A percentile compares a stretch with the other conserved stretches of the same genome.
Conservation (phyloP, 2,329 filamentous ascomycete species). For the Periglandula ipomoeae region DNA sequence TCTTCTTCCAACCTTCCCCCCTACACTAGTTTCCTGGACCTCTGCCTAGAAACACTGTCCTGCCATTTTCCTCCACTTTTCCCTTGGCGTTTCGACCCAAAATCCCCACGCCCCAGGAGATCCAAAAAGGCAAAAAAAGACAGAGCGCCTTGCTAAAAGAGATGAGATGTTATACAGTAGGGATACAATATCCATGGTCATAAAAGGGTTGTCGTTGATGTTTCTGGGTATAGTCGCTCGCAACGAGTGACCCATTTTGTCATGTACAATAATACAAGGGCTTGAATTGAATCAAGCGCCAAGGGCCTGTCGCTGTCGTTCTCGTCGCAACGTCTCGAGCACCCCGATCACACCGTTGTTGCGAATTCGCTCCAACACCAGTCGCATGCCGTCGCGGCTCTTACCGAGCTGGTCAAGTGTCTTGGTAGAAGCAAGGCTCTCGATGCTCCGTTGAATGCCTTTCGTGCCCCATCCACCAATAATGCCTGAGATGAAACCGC, state of each 20-base stretch:
- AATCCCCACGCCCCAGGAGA: not conserved
- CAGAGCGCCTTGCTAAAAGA: slow-evolving; percentile 27
- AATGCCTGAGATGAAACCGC: slow-evolving; percentile 41
- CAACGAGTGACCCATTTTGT: not conserved
- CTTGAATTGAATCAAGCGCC: slow-evolving; percentile 8
- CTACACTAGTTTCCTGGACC: not conserved
- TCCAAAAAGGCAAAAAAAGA: slow-evolving; percentile 16
- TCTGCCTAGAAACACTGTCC: not conserved
- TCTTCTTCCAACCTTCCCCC: not conserved
- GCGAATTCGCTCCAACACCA: slow-evolving; percentile 63
- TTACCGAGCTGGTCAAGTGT: slow-evolving; percentile 71
- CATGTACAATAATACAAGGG: slow-evolving; percentile 6
- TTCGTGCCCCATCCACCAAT: slow-evolving; percentile 54
- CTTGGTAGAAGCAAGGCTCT: slow-evolving; percentile 67
- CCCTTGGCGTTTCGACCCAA: not conserved
- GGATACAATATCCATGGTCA: slow-evolving; percentile 15
- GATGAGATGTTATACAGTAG: slow-evolving; percentile 23
- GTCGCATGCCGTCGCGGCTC: slow-evolving; percentile 73
- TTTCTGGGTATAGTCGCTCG: not conserved
- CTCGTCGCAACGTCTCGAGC: slow-evolving; percentile 43
- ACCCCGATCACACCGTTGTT: slow-evolving; percentile 50
- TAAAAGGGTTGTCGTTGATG: slow-evolving; percentile 4
- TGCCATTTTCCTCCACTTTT: not conserved
- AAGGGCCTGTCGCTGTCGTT: slow-evolving; percentile 25
- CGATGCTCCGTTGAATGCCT: slow-evolving; percentile 70